phyloP scores from a whole-genome alignment of 768 basidiomycete species.

The Fibroporia radiculosa region DNA sequence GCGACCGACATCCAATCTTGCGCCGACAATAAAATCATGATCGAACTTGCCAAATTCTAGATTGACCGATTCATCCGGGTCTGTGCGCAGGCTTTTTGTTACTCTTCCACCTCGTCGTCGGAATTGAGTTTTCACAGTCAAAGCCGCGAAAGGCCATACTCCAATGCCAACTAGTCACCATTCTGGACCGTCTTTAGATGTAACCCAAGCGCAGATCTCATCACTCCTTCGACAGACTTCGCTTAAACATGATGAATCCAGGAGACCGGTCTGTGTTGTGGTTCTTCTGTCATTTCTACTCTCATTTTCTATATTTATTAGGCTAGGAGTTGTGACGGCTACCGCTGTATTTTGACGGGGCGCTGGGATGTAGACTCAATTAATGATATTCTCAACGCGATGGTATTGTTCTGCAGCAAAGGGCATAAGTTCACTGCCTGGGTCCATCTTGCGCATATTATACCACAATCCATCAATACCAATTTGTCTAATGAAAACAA shows the following conservation, averaged over 20 bases:
- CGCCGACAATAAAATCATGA: not conserved
- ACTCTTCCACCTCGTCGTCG: not conserved
- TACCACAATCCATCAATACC: not conserved
- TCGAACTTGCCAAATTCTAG: not conserved
- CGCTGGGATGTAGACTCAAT: not conserved
- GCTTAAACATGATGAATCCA: not conserved
- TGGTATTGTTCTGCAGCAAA: not conserved
- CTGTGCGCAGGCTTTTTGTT: not conserved
- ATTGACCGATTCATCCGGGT: not conserved
- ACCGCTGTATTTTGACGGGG: not conserved
- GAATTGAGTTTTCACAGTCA: not conserved
- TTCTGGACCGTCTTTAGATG: not conserved
- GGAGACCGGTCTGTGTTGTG: not conserved
- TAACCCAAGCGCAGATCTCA: not conserved
- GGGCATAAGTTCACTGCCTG: not conserved
- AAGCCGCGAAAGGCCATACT: not conserved
- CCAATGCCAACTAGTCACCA: not conserved
- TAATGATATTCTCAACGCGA: not conserved
- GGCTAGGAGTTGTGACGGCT: not conserved
- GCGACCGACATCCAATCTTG: not conserved
- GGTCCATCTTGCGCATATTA: not conserved
- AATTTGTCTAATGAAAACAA: not conserved
- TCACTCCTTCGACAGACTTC: not conserved
- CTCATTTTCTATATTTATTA: not conserved
- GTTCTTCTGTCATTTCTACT: not conserved